Evolutionary conservation across 306 rosid species (phyloP).

Genomic region (Luffa aegyptiaca): DNA sequence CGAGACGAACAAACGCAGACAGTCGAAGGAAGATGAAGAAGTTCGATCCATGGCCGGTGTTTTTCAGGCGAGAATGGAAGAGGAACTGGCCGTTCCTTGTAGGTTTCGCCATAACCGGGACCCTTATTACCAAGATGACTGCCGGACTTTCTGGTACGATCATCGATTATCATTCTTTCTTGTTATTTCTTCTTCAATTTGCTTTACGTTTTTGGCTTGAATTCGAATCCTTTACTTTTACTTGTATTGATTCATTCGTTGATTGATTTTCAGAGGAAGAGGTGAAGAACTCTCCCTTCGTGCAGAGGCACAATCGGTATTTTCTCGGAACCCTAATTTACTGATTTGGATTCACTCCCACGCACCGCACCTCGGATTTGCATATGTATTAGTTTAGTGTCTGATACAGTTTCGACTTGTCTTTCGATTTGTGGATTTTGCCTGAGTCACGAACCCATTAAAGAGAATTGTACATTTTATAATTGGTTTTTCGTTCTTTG

Average conservation of each 20-base stretch:
- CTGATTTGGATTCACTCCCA: not conserved
- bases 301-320: conserved; percentile 67
- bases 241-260: not conserved
- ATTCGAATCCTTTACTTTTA: not conserved
- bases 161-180: not conserved
- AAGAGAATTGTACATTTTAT: not conserved
- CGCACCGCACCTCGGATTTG: not conserved
- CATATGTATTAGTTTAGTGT: not conserved
- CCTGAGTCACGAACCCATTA: not conserved
- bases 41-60: conserved; percentile 90
- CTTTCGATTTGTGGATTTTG: not conserved
- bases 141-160: conserved; percentile 53
- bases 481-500: not conserved
- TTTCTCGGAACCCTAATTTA: not conserved
- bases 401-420: not conserved
- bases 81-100: conserved; percentile 85
- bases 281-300: conserved; percentile 60
- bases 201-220: not conserved
- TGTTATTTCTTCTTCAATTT: not conserved
- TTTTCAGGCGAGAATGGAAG: conserved; percentile 84
- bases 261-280: conserved; percentile 55
- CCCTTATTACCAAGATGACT: conserved; percentile 57
- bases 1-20: not conserved
- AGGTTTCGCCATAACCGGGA: conserved; percentile 70
- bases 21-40: conserved; percentile 24